These are phyloP conservation scores for Insectozyma bohioensis DNA, from an alignment of 1,139 yeast species.

Conservation along the genomic window DNA sequence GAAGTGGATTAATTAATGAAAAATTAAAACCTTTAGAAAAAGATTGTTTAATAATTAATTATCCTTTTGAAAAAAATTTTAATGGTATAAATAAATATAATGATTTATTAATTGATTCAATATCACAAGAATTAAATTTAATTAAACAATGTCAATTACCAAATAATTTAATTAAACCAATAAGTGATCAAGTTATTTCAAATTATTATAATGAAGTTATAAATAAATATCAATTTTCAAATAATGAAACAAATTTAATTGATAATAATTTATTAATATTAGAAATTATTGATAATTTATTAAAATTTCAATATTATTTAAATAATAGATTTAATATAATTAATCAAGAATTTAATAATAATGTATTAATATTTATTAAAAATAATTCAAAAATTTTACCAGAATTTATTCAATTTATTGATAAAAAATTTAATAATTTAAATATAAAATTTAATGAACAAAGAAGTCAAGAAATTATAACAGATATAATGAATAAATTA, in stretches of 20 bases:
- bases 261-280: slow-evolving; percentile 42
- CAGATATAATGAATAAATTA: slow-evolving; percentile 61
- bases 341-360: slow-evolving; percentile 16
- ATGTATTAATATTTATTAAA: slow-evolving; percentile 19
- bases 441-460: slow-evolving; percentile 47
- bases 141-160: slow-evolving; percentile 25
- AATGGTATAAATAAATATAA: slow-evolving; percentile 60
- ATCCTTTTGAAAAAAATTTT: slow-evolving; percentile 60
- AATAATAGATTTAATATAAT: slow-evolving; percentile 14
- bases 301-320: slow-evolving; percentile 21
- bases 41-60: slow-evolving; percentile 34
- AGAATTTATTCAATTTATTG: slow-evolving; percentile 59
- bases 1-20: slow-evolving; percentile 46
- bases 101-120: slow-evolving; percentile 48
- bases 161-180: slow-evolving; percentile 18
- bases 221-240: slow-evolving; percentile 2
- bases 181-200: slow-evolving; percentile 19
- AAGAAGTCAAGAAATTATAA: slow-evolving; percentile 69
- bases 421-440: slow-evolving; percentile 44
- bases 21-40: slow-evolving; percentile 34
- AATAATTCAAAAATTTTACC: slow-evolving; percentile 43
- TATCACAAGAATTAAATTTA: slow-evolving; percentile 49
- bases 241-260: slow-evolving; percentile 31
- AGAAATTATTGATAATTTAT: slow-evolving; percentile 42
- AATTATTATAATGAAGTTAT: slow-evolving; percentile 8